These are phyloP conservation scores for Plantago rigida DNA, from an alignment of 305 asterid genomes.

Conservation along the genomic window DNA sequence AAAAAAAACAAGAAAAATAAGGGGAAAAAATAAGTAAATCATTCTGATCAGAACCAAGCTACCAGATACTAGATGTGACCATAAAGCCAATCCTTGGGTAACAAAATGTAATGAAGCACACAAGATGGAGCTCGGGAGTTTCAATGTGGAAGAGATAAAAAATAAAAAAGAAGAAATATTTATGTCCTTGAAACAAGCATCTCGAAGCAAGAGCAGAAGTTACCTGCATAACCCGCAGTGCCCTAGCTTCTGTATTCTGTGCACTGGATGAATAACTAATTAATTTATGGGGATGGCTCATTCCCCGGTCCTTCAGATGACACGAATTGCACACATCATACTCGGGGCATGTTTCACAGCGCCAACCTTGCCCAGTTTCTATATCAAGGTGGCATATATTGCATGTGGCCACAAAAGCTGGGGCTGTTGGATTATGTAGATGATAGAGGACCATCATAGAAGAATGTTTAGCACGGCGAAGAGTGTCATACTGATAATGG, in stretches of 20 bases:
- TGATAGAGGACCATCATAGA: constrained; percentile 99
- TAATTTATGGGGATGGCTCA: constrained; percentile 85
- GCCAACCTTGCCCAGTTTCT: constrained; percentile 99
- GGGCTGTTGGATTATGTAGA: constrained; percentile 97
- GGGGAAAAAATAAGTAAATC: neutral
- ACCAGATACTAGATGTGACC: neutral
- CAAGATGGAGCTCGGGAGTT: neutral
- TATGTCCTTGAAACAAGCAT: neutral
- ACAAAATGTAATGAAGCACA: neutral
- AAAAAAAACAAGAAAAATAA: no score
- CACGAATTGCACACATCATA: constrained; percentile 86
- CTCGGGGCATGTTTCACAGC: constrained; percentile 93
- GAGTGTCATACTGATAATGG: constrained; percentile 95
- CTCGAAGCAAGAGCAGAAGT: constrained; percentile 15
- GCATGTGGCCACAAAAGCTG: constrained; percentile 88
- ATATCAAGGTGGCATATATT: constrained; percentile 67
- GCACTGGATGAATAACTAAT: constrained; percentile 86
- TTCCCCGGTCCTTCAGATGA: constrained; percentile 71
- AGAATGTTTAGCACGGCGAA: constrained; percentile 96
- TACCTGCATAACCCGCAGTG: constrained; percentile 83
- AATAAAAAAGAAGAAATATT: neutral
- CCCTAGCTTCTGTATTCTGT: constrained; percentile 91
- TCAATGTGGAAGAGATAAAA: neutral
- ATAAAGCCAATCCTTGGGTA: neutral
- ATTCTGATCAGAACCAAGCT: neutral